Evolutionary conservation across 2,329 filamentous ascomycete species (phyloP).

Genomic region (Botryosphaeria dothidea): DNA sequence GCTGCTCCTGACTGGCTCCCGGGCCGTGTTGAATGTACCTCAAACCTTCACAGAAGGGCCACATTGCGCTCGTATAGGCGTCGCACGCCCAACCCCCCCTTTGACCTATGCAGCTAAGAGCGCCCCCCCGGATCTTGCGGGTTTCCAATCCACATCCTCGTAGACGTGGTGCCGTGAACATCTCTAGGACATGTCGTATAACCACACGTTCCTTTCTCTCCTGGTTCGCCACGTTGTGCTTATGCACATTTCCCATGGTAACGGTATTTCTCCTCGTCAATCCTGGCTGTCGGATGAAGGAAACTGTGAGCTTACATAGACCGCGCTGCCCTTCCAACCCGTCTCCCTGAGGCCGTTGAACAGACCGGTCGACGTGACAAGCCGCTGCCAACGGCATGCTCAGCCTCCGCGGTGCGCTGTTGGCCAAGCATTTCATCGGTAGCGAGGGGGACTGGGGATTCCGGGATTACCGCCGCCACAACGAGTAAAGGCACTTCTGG

Average conservation of each 20-base stretch:
- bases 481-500: neutral
- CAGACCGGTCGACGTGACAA: neutral
- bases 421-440: neutral
- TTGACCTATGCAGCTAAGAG: neutral
- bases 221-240: constrained; percentile 12
- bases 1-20: neutral
- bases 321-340: neutral
- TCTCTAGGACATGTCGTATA: neutral
- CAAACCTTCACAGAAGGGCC: neutral
- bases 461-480: neutral
- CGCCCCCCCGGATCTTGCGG: constrained; percentile 1
- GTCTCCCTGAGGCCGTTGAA: neutral
- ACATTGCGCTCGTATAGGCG: neutral
- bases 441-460: neutral
- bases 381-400: neutral
- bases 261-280: neutral
- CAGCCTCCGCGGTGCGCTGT: neutral
- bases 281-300: neutral
- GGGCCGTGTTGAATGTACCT: neutral
- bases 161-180: neutral
- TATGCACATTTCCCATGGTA: constrained; percentile 17
- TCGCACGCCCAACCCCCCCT: neutral
- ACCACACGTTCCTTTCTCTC: neutral
- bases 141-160: neutral
- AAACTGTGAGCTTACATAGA: neutral